phyloP scores from a whole-genome alignment of 2,329 filamentous ascomycete species.

The Aspergillus clavatus region DNA sequence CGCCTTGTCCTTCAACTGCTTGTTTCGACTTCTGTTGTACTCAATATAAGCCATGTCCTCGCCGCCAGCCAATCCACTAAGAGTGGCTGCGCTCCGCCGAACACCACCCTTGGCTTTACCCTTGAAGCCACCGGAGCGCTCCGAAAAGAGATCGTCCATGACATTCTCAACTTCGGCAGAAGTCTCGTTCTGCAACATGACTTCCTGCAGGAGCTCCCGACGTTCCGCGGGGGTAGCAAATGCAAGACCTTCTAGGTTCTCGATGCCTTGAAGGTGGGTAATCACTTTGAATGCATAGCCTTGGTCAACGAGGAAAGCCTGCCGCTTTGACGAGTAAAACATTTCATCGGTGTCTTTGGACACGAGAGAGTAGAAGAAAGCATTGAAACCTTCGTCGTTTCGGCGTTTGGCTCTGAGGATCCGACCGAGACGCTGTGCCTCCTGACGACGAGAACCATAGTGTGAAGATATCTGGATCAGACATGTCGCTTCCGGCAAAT shows the following conservation, averaged over 20 bases:
- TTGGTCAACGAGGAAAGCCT: slow-evolving; percentile 95
- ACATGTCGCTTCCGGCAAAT: slow-evolving; percentile 92
- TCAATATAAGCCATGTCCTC: slow-evolving; percentile 97
- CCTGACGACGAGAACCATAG: slow-evolving; percentile 92
- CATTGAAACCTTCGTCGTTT: slow-evolving; percentile 98
- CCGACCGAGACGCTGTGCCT: slow-evolving; percentile 86
- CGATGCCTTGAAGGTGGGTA: slow-evolving; percentile 87
- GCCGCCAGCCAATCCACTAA: slow-evolving; percentile 82
- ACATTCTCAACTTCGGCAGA: slow-evolving; percentile 67
- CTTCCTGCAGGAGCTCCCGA: slow-evolving; percentile 80
- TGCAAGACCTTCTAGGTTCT: slow-evolving; percentile 72
- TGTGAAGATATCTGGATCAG: slow-evolving; percentile 97
- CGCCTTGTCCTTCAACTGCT: slow-evolving; percentile 59
- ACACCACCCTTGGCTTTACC: slow-evolving; percentile 54
- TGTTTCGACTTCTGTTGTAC: slow-evolving; percentile 69
- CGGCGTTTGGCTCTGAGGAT: slow-evolving; percentile 91
- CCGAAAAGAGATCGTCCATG: slow-evolving; percentile 62
- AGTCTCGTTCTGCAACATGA: slow-evolving; percentile 80
- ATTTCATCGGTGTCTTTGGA: slow-evolving; percentile 98
- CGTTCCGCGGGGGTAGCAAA: slow-evolving; percentile 76
- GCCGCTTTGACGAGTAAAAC: slow-evolving; percentile 93
- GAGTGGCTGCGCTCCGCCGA: slow-evolving; percentile 74
- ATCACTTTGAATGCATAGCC: slow-evolving; percentile 99
- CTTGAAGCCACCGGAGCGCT: slow-evolving; percentile 44
- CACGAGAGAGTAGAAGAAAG: slow-evolving; percentile 96